These are phyloP conservation scores for Stephania yunnanensis DNA, from an alignment of 164 flowering plant genomes.

Conservation along the genomic window DNA sequence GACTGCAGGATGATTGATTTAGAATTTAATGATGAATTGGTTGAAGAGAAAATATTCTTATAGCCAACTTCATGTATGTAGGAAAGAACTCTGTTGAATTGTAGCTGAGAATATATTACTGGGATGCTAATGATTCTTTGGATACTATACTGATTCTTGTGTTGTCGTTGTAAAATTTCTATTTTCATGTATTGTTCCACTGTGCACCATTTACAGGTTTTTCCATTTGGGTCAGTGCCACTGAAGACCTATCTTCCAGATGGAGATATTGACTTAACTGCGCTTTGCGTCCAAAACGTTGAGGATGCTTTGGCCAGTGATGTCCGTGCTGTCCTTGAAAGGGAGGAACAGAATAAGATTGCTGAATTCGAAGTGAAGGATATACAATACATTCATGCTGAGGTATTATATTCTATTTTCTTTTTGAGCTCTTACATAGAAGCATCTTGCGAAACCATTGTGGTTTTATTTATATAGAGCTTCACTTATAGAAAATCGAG, in stretches of 20 bases:
- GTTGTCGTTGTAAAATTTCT: not conserved
- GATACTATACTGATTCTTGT: not conserved
- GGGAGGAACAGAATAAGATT: conserved; percentile 46
- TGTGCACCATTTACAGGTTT: conserved; percentile 46
- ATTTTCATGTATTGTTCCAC: not conserved
- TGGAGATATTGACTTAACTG: conserved; percentile 95
- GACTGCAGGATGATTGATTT: no score
- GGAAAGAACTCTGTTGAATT: no score
- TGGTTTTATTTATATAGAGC: not conserved
- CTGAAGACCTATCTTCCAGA: conserved; percentile 93
- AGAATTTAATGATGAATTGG: no score
- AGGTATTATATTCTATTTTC: conserved; percentile 39
- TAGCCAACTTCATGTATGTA: no score
- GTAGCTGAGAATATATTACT: not conserved
- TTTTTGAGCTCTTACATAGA: not conserved
- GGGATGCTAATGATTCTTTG: not conserved
- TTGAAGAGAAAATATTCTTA: no score
- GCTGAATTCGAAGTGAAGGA: conserved; percentile 77
- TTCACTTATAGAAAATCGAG: not conserved
- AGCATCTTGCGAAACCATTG: not conserved
- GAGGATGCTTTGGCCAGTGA: conserved; percentile 62
- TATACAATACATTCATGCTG: conserved; percentile 74
- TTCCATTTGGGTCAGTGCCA: conserved; percentile 91
- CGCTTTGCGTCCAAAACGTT: conserved; percentile 37
- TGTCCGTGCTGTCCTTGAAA: conserved; percentile 55